Evolutionary conservation across 345 rosid species (phyloP).

Genomic region (Adansonia digitata): DNA sequence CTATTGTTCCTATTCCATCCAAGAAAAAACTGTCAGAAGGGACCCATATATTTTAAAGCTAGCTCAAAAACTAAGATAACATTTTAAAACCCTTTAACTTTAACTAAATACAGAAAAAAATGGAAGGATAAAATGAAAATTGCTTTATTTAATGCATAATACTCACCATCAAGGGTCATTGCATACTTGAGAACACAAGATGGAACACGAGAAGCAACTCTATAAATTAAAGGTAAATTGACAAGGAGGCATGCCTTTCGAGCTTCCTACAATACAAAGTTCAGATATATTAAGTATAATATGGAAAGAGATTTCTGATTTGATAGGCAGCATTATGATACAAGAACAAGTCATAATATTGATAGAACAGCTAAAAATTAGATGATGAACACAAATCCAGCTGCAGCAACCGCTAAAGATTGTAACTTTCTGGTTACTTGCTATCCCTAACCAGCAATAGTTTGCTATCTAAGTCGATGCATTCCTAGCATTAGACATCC

Average conservation of each 20-base stretch:
- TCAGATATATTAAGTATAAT: background rate
- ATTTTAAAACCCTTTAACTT: no score
- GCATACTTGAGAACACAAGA: slow-evolving; percentile 94
- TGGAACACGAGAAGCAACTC: slow-evolving; percentile 79
- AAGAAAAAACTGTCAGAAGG: slow-evolving; percentile 2
- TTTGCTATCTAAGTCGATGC: background rate
- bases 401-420: background rate
- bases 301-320: background rate
- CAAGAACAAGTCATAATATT: background rate
- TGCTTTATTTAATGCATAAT: slow-evolving; percentile 2
- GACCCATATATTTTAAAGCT: background rate
- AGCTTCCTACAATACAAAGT: slow-evolving; percentile 53
- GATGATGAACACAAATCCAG: background rate
- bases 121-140: background rate
- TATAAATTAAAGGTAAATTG: slow-evolving; percentile 79
- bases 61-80: background rate
- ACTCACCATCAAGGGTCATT: slow-evolving; percentile 91
- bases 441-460: background rate
- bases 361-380: background rate
- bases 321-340: background rate
- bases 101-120: background rate
- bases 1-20: slow-evolving; percentile 71
- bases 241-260: slow-evolving; percentile 73
- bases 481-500: background rate
- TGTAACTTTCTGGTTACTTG: background rate